Base-by-base conservation (phyloP, 148 eudicot genomes). In the Silene uniflora region DNA sequence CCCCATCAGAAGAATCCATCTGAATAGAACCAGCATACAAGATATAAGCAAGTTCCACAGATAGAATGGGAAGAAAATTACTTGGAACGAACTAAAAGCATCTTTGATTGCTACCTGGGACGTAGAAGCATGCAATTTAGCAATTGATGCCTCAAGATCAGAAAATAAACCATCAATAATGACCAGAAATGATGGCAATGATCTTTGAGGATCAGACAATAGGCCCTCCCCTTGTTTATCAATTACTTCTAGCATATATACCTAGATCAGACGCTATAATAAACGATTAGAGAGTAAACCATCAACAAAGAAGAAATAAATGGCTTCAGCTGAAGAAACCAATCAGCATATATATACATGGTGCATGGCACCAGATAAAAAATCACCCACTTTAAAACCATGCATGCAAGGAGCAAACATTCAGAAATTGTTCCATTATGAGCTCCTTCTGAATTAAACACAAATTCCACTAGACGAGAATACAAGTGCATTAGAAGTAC, bases 221-320 rank as follows among this genome's bases (percentile, higher is more conserved):
- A 92, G 83, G 65, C 87, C 88, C 71, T 91, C 90, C 46, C 91
- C 85, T 77, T 87, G 82, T 82, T 72, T 91, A 75, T 96, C 94
- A 78, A 96, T 80, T n/a, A n/a, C n/a, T n/a, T n/a, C n/a, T 80
- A 89, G 90, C 88, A 86, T 74, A 75, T 92, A 95, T 55, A 95
- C 90, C 99, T 96, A 73, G 35, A 77, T 75, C 32, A 68, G 69
- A 65, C 21, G 76, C 44, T n/a, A n/a, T n/a, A n/a, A n/a, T 72
- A 7, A 46, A 59, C 11, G 69, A 21, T 71, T 2, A 35, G 14
- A 10, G 52, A 27, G 29, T 39, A 61, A 32, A 16, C 32, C 27
- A 70, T 63, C 19, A 16, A 62, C 4, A 60, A 54, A 35, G 52
- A 79, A 19, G 23, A n/a, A 47, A 23, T 23, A 13, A n/a, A 79